These are phyloP conservation scores for Curvularia sp. DNA, from an alignment of 2,329 filamentous ascomycete genomes.

Conservation along the genomic window DNA sequence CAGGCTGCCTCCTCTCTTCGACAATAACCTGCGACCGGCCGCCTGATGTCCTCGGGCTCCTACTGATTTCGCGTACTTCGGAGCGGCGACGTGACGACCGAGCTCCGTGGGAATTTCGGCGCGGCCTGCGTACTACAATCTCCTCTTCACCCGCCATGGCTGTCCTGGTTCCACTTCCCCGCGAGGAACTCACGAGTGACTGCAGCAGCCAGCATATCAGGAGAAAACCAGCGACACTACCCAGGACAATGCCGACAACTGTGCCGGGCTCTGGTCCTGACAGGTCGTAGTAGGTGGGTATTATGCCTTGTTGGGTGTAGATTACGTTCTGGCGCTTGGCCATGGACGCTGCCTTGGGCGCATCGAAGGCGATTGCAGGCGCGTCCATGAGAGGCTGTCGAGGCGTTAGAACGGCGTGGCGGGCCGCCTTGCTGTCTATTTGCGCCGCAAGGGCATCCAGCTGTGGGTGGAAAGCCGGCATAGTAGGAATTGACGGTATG, in stretches of 20 bases:
- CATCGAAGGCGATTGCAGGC: conserved; percentile 21
- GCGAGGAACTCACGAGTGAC: conserved; percentile 47
- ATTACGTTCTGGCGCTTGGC: conserved; percentile 31
- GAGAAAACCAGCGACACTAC: conserved; percentile 61
- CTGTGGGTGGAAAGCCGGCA: conserved; percentile 38
- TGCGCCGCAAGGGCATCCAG: conserved; percentile 31
- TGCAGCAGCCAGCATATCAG: conserved; percentile 61
- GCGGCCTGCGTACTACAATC: conserved; percentile 58
- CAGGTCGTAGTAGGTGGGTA: conserved; percentile 67
- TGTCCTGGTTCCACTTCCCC: conserved; percentile 37
- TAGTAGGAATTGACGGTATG: conserved; percentile 21
- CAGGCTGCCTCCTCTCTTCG: conserved; percentile 45
- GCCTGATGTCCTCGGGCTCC: conserved; percentile 44
- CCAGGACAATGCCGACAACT: conserved; percentile 66
- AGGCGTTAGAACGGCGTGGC: conserved; percentile 24
- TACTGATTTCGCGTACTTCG: conserved; percentile 49
- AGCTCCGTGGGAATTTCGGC: conserved; percentile 41
- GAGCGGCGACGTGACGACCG: conserved; percentile 42
- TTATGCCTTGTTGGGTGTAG: conserved; percentile 50
- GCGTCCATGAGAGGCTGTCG: conserved; percentile 29
- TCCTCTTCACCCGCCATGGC: conserved; percentile 62
- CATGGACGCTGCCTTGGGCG: conserved; percentile 21
- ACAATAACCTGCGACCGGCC: conserved; percentile 48
- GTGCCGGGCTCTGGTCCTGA: conserved; percentile 62
- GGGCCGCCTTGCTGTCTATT: conserved; percentile 33